Evolutionary conservation across 805 yeast genomes (phyloP), one percentile per base, ranked within the genome.

Genomic region (Lipomyces mesembrius): DNA sequence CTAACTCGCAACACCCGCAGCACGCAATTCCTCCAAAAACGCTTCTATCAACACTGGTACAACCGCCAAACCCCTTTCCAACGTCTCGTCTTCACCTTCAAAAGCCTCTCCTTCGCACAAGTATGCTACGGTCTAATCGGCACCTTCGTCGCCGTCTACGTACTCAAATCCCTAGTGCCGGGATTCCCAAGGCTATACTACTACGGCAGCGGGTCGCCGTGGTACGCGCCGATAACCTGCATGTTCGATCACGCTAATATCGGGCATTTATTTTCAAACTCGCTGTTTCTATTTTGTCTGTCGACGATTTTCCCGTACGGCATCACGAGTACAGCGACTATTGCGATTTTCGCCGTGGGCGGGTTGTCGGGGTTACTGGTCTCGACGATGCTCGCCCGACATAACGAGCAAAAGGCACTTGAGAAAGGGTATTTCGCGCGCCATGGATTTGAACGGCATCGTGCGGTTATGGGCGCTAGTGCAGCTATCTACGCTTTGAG

Each of bases 1-100:
- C 49, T n/a, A 43, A 43, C 9, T n/a, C 49, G 49, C 20, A 43
- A n/a, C 49, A n/a, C 14, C 22, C 20, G 20, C 43, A 17, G n/a
- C 20, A 43, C 49, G 12, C 34, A 17, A 54, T n/a, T 20, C n/a
- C 20, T 54, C 35, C 63, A 52, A 62, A 17, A 29, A 25, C 57
- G 69, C 14, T 51, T 54, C 20, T 66, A 66, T 37, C 66, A 63
- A 46, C 69, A 66, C 54, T 66, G 69, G 69, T 66, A 60, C 37
- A 32, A 66, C 37, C 59, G 49, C 11, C 59, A 56, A 32, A 56
- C 27, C 9, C 27, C 54, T 8, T 56, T 25, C 35, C 58, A 55
- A 22, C 51, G 59, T 3, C 25, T 57, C 6, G 43, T 61, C 8
- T 66, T 61, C 62, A 29, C 9, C n/a, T 61, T 32, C 37, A 9